Conservation (phyloP, 1,139 yeast genomes). For the Cylindricascospora bacillispora region DNA sequence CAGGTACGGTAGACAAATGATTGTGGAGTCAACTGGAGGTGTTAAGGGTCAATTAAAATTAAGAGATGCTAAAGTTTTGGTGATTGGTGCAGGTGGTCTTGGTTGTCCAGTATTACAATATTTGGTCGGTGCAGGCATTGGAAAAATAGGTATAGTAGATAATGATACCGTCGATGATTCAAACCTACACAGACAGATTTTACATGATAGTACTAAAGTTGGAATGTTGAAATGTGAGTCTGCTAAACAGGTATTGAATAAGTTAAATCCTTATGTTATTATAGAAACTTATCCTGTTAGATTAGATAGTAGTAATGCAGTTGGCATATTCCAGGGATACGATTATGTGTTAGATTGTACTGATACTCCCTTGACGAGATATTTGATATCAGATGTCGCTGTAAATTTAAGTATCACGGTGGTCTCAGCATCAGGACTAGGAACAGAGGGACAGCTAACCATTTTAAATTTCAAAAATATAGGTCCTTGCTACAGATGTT, state of each 20-base stretch:
- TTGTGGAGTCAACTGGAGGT: slow-evolving; percentile 48
- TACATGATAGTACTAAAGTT: slow-evolving; percentile 55
- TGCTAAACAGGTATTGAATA: slow-evolving; percentile 42
- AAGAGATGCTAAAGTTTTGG: slow-evolving; percentile 47
- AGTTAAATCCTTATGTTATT: slow-evolving; percentile 55
- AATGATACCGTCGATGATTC: slow-evolving; percentile 73
- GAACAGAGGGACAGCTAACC: slow-evolving; percentile 81
- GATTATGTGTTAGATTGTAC: slow-evolving; percentile 87
- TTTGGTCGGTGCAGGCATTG: slow-evolving; percentile 80
- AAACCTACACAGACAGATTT: slow-evolving; percentile 79
- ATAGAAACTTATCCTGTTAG: slow-evolving; percentile 42
- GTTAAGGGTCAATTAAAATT: slow-evolving; percentile 43
- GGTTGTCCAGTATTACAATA: slow-evolving; percentile 89
- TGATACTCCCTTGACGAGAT: slow-evolving; percentile 81
- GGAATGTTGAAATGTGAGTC: slow-evolving; percentile 70
- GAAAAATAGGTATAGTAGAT: slow-evolving; percentile 76
- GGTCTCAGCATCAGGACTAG: slow-evolving; percentile 85
- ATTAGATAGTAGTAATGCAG: slow-evolving; percentile 46
- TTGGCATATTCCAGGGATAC: slow-evolving; percentile 46
- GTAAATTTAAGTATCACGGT: slow-evolving; percentile 58
- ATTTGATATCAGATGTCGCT: slow-evolving; percentile 76
- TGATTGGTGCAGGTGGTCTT: slow-evolving; percentile 93
- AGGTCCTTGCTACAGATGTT: slow-evolving; percentile 94
- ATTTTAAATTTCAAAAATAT: slow-evolving; percentile 50
- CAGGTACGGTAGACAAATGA: slow-evolving; percentile 91